phyloP scores from a whole-genome alignment of 1,284 basidiomycete genomes.

The Vanrija pseudolonga region DNA sequence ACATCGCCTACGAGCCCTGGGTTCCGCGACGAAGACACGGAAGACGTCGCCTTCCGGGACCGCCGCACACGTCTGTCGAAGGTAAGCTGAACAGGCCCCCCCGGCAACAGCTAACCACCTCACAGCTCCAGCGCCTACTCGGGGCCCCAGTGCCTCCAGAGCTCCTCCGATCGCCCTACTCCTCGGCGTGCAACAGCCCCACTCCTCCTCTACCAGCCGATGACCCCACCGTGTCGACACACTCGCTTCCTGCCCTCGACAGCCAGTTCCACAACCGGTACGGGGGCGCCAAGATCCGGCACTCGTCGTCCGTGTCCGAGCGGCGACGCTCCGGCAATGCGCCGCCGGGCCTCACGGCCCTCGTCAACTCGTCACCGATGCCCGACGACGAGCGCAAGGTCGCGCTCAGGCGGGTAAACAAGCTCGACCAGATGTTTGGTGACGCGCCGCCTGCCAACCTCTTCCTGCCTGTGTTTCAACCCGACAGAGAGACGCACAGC shows the following conservation, averaged over 20 bases:
- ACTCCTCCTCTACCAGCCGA: not conserved
- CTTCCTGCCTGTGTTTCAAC: constrained; percentile 7
- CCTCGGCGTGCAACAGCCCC: not conserved
- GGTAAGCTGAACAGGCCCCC: constrained; percentile 6
- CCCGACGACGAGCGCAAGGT: constrained; percentile 34
- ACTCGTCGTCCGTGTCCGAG: too few species aligned
- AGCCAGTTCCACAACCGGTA: too few species aligned
- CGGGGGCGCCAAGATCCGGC: too few species aligned
- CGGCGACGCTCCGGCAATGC: too few species aligned
- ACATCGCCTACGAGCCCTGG: not conserved
- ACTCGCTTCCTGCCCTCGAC: too few species aligned
- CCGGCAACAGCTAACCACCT: not conserved
- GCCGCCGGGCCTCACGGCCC: not conserved
- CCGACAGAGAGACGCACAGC: not conserved
- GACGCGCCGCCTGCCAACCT: constrained; percentile 25
- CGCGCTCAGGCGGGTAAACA: constrained; percentile 25
- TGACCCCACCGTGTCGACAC: not conserved
- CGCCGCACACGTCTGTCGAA: constrained; percentile 29
- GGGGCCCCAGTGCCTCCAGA: constrained; percentile 23
- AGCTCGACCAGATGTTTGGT: constrained; percentile 37
- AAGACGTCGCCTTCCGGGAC: constrained; percentile 8
- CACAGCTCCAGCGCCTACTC: constrained; percentile 26
- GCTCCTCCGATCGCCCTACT: constrained; percentile 1
- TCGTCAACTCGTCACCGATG: constrained; percentile 1
- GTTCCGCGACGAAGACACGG: not conserved